Base-by-base conservation (phyloP, 768 basidiomycete species). In the Phallus indusiatus region DNA sequence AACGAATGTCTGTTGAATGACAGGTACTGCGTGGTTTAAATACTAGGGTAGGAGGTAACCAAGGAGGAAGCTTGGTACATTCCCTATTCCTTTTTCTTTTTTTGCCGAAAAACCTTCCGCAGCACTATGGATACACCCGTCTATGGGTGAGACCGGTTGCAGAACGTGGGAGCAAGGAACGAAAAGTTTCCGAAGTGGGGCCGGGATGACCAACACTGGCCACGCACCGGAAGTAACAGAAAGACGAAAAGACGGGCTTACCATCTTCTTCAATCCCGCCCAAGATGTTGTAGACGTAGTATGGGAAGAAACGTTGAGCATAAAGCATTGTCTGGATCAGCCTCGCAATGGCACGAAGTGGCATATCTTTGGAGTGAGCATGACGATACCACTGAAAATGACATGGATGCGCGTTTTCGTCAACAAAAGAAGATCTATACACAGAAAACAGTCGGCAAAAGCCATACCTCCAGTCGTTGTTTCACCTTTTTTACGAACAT, bases 261-360 rank as follows among this genome's bases (percentile, higher is more conserved):
- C 94, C 94, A 69, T 96, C 94, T 68, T 94, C 94, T 71, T 97
- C 94, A 62, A 96, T 91, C 46, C 94, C 94, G 54, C 92, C 91
- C 35, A 97, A 84, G 68, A 97, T 93, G 72, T 94, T 94, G 78
- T 91, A 94, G 34, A 95, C 88, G 72, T 95, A 99, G 79, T 89
- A 98, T 0, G 96, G 96, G 83, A 99, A 99, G 78, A 96, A 95
- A 55, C 95, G 86, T 63, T 88, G 87, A 46, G 81, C 88, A 71
- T 99, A 99, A 24, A 99, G 81, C 91, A 98, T 95, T n/a, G 94
- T 96, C 71, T 98, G 95, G 59, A 99, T 94, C 67, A 99, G 79
- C 60, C 96, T 84, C n/a, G 96, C 96, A 69, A 99, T 96, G 22
- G 94, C 86, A 63, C 88, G 86, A 37, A 99, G 80, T 18, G 92